Evolutionary conservation across 257 asterid species (phyloP), one percentile per base, ranked within the genome.

Genomic region (Thymus mandschuricus): DNA sequence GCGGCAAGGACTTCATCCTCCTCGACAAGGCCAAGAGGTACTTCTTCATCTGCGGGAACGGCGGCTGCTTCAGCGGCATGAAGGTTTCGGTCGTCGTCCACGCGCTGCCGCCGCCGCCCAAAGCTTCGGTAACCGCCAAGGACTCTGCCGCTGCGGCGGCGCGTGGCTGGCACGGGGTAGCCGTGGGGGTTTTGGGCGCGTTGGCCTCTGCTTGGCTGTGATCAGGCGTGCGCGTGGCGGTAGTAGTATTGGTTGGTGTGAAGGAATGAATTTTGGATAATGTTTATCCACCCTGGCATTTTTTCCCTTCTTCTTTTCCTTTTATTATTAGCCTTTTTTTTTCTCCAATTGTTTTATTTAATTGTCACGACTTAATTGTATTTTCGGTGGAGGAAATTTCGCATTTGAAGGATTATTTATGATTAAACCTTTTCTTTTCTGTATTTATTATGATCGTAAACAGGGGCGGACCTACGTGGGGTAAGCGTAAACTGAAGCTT

Each of bases 11-110:
- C 66, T 92, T 92, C 69, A 81, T 92, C 55, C 81, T 62, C 3
- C 87, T 92, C 12, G 79, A 84, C 60, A 64, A 84, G 56, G 81
- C 97, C 3, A 76, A 83, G 87, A 84, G 90, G 79, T 90, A 92
- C 69, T 92, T 85, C 57, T 92, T 90, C 88, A 87, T 92, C 52
- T 88, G 96, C 52, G 98, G 97, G 3, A 88, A 76, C 2, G 98
- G 98, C 13, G 95, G 91, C 13, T 92, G 98, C 86, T 77, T 85
- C 62, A 84, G 54, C 15, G 98, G 98, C 28, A 92, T 92, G 98
- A 92, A 90, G 83, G 97, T 90, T 3, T 83, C 97, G 1, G 91
- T 92, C 29, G 38, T 84, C 6, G 97, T 92, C 66, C 98, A 88
- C 31, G 68, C 89, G 2, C 91, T 90, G 44, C 92, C 96, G 10